Percentiles rank a stretch among this genome's conserved stretches.
These are phyloP conservation scores for Phlyctochytrium arcticum DNA, from an alignment of 192 early-diverging fungal species.

Conservation along the genomic window DNA sequence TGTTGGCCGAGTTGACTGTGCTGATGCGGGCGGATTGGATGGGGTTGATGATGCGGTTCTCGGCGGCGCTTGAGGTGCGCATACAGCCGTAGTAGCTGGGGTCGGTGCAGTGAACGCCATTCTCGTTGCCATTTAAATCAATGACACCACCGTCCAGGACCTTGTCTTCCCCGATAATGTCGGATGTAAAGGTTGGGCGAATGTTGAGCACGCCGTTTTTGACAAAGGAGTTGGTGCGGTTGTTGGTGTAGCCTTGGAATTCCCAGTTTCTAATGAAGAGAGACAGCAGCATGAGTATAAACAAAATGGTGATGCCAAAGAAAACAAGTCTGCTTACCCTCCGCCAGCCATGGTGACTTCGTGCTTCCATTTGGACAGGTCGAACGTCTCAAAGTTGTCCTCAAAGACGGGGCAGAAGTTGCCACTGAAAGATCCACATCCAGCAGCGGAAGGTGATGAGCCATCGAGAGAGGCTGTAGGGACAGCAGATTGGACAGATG, in stretches of 20 bases:
- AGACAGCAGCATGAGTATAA: too few relatives aligned
- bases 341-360: conserved; percentile 26
- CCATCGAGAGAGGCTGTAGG: too few relatives aligned
- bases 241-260: conserved; percentile 26
- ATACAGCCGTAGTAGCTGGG: conserved; percentile 29
- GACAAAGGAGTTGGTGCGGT: conserved; percentile 53
- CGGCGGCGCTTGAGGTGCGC: conserved; percentile 9
- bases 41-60: conserved; percentile 52
- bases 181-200: conserved; percentile 53
- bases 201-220: conserved; percentile 58
- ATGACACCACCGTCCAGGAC: conserved; percentile 42
- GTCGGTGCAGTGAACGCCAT: conserved; percentile 18
- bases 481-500: too few relatives aligned
- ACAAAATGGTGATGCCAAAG: too few relatives aligned
- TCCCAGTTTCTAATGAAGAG: conserved; percentile 37
- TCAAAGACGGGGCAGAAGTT: conserved; percentile 27
- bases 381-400: conserved; percentile 22
- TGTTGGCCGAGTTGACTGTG: conserved; percentile 7
- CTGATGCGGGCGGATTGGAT: conserved; percentile 39
- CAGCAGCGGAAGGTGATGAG: too few relatives aligned
- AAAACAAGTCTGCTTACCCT: conserved; percentile 11
- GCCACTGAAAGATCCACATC: neutral
- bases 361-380: conserved; percentile 22
- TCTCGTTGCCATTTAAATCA: conserved; percentile 8
- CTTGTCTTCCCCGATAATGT: conserved; percentile 43